Evolutionary conservation across 1,139 yeast species (phyloP).

Genomic region (Pichia terricola): DNA sequence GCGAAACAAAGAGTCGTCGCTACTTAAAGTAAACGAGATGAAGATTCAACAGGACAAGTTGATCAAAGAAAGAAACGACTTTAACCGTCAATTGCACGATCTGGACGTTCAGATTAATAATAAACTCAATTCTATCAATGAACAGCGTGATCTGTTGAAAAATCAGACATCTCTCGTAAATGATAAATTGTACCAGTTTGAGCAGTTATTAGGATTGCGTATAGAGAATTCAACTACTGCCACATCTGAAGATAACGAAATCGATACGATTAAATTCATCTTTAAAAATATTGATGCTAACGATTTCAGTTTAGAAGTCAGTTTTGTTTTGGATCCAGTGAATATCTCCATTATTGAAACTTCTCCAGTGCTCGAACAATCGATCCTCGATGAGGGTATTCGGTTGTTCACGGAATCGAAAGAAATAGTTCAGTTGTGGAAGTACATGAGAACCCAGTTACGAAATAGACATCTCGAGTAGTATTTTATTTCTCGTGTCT

Average conservation of each 20-base stretch:
- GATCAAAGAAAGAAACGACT: constrained; percentile 15
- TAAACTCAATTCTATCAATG: constrained; percentile 16
- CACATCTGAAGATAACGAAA: constrained; percentile 11
- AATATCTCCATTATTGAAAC: constrained; percentile 29
- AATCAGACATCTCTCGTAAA: constrained; percentile 21
- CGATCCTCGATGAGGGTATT: constrained; percentile 11
- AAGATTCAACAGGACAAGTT: constrained; percentile 20
- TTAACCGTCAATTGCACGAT: constrained; percentile 15
- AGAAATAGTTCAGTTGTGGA: constrained; percentile 36
- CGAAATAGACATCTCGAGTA: constrained; percentile 1
- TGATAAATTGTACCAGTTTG: constrained; percentile 35
- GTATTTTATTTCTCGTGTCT: too few relatives aligned
- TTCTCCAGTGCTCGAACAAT: constrained; percentile 25
- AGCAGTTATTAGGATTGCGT: constrained; percentile 37
- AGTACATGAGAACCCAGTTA: constrained; percentile 26
- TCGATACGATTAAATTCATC: constrained; percentile 30
- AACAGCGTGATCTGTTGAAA: constrained; percentile 16
- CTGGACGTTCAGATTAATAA: constrained; percentile 16
- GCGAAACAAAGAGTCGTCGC: constrained; percentile 18
- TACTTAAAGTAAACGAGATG: constrained; percentile 21
- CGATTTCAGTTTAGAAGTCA: constrained; percentile 34
- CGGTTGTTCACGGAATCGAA: constrained; percentile 30
- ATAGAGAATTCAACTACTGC: constrained; percentile 23
- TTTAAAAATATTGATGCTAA: constrained; percentile 41
- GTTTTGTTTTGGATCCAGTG: constrained; percentile 33